Evolutionary conservation across 2,329 filamentous ascomycete genomes (phyloP).

Genomic region (Onygena corvina): DNA sequence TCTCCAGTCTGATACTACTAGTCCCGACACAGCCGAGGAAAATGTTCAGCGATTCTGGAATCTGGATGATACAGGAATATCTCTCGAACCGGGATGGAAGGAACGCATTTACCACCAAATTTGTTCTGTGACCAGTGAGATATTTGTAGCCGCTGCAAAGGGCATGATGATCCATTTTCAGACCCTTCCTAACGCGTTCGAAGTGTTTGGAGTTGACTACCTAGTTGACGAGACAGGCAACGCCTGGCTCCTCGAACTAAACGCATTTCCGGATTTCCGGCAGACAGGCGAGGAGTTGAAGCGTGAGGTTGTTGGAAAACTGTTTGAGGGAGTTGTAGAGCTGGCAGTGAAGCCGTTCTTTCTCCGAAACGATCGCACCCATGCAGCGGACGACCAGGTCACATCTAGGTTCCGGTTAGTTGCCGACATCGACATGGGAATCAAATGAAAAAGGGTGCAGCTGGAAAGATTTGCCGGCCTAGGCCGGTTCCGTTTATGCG

Average conservation of each 20-base stretch:
- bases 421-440: conserved; percentile 32
- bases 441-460: conserved; percentile 17
- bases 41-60: conserved; percentile 66
- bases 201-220: conserved; percentile 86
- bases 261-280: conserved; percentile 90
- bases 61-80: conserved; percentile 36
- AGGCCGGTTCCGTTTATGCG: neutral
- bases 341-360: conserved; percentile 60
- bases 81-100: conserved; percentile 37
- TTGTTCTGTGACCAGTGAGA: conserved; percentile 56
- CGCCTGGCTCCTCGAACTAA: conserved; percentile 77
- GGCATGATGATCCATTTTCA: conserved; percentile 88
- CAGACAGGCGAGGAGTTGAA: conserved; percentile 72
- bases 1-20: conserved; percentile 52
- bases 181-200: conserved; percentile 74
- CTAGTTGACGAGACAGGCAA: conserved; percentile 55
- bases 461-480: neutral
- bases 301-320: conserved; percentile 53
- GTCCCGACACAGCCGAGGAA: conserved; percentile 40
- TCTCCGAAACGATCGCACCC: conserved; percentile 20
- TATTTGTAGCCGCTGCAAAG: conserved; percentile 76
- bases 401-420: conserved; percentile 27
- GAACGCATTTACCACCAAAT: conserved; percentile 61
- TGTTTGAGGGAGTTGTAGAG: conserved; percentile 65
- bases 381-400: conserved; percentile 9